Evolutionary conservation across 345 rosid genomes (phyloP), one percentile per base, ranked within the genome.

Genomic region (Eucalyptus sp.): DNA sequence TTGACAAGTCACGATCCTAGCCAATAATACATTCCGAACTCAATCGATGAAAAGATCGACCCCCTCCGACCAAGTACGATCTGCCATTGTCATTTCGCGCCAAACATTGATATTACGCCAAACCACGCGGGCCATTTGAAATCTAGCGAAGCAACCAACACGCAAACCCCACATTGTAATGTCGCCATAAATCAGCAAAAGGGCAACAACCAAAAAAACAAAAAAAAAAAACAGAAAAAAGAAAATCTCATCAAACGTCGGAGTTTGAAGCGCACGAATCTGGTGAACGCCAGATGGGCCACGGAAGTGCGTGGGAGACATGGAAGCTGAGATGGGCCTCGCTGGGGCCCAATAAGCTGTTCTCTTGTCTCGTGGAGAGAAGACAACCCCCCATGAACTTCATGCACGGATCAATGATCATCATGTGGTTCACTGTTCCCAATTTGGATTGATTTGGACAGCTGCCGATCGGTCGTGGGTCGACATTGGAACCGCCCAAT

Each of bases 331-430:
- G 48, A 76, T 49, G 62, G 29, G 41, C 88, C 33, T 27, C 29
- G 2, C 7, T 7, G 89, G 89, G 89, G 64, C 89, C 89, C 86
- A 50, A 49, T 37, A 44, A 8, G 33, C 6, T 33, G 62, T 20
- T 87, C 22, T 41, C 52, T 56, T 88, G 89, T 88, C 64, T 27
- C 89, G 60, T 2, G 50, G 84, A 11, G 58, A 16, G 27, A 41
- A 51, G 89, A 71, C 89, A 87, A 0, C 84, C 56, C 62, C n/a
- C 90, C 92, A 88, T 90, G 83, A 88, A 90, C 91, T 90, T 76
- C 89, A 87, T 88, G 87, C 29, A 44, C 27, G 54, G 84, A 89
- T 81, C 58, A 41, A 68, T 88, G 84, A 89, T 81, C 58, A 41
- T 81, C 89, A 80, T 60, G 43, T 86, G 87, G 89, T 62, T 87